Conservation (phyloP, 2,329 filamentous ascomycete species). For the Leptoxyphium fumago region DNA sequence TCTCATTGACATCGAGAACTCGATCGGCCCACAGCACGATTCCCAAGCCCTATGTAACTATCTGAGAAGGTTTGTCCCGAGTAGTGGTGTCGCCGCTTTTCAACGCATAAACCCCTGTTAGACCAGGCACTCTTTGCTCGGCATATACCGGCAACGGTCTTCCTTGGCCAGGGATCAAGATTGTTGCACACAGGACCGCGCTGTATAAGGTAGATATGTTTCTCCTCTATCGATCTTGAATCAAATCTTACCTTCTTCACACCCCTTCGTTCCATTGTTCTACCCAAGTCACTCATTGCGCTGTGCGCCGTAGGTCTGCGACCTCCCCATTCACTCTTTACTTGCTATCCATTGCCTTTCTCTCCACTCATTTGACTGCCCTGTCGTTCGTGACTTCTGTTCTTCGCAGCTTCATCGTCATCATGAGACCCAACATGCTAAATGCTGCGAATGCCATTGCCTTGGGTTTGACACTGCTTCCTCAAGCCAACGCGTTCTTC, state of each 20-base stretch:
- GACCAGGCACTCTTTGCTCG: neutral
- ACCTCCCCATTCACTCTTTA: neutral
- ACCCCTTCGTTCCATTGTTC: neutral
- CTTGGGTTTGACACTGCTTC: conserved; percentile 19
- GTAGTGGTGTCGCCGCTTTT: neutral
- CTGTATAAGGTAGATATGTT: neutral
- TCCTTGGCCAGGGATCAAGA: neutral
- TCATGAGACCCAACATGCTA: conserved; percentile 2
- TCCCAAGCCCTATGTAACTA: neutral
- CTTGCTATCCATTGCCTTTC: neutral
- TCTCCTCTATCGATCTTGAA: no score
- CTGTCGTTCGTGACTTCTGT: neutral
- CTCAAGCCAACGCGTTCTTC: conserved; percentile 48
- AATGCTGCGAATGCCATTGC: conserved; percentile 4
- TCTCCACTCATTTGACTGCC: neutral
- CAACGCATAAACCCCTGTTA: neutral
- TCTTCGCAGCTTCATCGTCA: neutral
- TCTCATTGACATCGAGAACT: neutral
- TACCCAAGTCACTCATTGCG: neutral
- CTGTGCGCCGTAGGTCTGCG: neutral
- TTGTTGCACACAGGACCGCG: neutral
- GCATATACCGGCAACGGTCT: neutral
- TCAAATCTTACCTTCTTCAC: no score
- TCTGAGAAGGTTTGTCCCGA: neutral
- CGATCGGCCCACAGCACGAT: neutral